phyloP scores from a whole-genome alignment of 345 rosid genomes.

The Noccaea caerulescens region DNA sequence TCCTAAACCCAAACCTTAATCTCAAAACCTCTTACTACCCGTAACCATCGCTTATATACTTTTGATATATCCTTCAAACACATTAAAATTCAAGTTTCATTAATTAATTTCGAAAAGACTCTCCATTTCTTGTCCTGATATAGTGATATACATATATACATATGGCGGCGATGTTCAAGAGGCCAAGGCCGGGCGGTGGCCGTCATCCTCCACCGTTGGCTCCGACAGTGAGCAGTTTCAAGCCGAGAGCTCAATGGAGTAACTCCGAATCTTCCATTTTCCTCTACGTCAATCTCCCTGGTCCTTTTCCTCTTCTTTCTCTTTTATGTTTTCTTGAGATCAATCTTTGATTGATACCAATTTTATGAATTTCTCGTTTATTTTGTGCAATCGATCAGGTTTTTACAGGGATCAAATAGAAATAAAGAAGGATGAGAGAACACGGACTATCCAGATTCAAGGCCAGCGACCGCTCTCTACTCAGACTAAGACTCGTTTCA shows the following conservation, averaged over 20 bases:
- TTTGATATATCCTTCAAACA: slow-evolving; percentile 18
- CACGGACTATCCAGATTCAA: slow-evolving; percentile 35
- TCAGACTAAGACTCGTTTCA: slow-evolving; percentile 44
- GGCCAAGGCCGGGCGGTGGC: slow-evolving; percentile 28
- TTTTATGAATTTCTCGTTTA: not conserved
- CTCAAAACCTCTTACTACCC: slow-evolving; percentile 28
- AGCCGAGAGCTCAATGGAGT: slow-evolving; percentile 46
- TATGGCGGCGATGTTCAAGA: slow-evolving; percentile 28
- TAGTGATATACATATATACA: slow-evolving; percentile 3
- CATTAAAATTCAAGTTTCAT: slow-evolving; percentile 19
- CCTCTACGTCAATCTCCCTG: slow-evolving; percentile 45
- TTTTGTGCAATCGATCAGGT: slow-evolving; percentile 23
- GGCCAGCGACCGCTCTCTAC: slow-evolving; percentile 46
- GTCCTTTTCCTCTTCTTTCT: slow-evolving; percentile 21
- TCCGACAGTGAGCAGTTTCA: slow-evolving; percentile 44
- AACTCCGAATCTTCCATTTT: slow-evolving; percentile 37
- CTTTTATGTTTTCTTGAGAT: not conserved
- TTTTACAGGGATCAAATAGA: slow-evolving; percentile 43
- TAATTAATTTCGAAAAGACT: not conserved
- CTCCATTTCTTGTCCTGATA: slow-evolving; percentile 1
- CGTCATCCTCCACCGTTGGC: slow-evolving; percentile 44
- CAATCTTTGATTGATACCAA: not conserved
- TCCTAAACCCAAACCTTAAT: slow-evolving; percentile 42
- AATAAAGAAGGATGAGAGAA: slow-evolving; percentile 36
- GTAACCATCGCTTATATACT: slow-evolving; percentile 22